Percentiles rank a stretch among this genome's conserved stretches.
phyloP scores from a whole-genome alignment of 192 early-diverging fungal genomes.

The Podila horticola region DNA sequence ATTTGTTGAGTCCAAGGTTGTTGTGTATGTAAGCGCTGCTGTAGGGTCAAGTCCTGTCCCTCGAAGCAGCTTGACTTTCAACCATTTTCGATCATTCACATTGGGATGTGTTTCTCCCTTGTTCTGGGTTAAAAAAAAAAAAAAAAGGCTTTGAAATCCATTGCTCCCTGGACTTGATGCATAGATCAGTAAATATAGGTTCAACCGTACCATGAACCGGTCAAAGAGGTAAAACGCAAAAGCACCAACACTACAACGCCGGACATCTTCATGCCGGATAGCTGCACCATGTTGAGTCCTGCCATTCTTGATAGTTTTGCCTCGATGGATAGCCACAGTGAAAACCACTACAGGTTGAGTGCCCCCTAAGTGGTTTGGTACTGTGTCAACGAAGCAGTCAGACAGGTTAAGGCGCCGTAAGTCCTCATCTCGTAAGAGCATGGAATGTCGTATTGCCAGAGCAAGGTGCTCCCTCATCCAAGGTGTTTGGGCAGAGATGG shows the following conservation, averaged over 20 bases:
- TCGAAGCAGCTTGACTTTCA: not conserved
- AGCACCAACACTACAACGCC: conserved; percentile 22
- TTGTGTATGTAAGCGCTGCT: not conserved
- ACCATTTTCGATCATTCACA: not conserved
- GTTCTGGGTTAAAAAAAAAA: not conserved
- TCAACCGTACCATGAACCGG: conserved; percentile 18
- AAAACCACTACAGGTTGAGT: conserved; percentile 2
- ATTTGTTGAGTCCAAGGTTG: not conserved
- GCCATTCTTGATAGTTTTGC: conserved; percentile 3
- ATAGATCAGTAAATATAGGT: not conserved
- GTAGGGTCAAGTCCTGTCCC: not conserved
- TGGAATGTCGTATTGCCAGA: conserved; percentile 16
- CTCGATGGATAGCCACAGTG: conserved; percentile 7
- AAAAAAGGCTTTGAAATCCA: too few species aligned
- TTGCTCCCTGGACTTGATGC: too few species aligned
- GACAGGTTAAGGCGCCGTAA: conserved; percentile 2
- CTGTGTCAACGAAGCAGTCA: not conserved
- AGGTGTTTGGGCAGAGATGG: not conserved
- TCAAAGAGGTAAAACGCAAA: conserved; percentile 20
- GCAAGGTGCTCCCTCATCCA: conserved; percentile 12
- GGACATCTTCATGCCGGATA: conserved; percentile 14
- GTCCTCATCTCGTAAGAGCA: conserved; percentile 16
- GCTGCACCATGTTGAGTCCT: conserved; percentile 3
- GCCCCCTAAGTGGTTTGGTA: conserved; percentile 3
- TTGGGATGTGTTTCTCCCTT: conserved; percentile 4